Base-by-base conservation (phyloP, 2,329 filamentous ascomycete genomes). In the Aspergillus ibericus region DNA sequence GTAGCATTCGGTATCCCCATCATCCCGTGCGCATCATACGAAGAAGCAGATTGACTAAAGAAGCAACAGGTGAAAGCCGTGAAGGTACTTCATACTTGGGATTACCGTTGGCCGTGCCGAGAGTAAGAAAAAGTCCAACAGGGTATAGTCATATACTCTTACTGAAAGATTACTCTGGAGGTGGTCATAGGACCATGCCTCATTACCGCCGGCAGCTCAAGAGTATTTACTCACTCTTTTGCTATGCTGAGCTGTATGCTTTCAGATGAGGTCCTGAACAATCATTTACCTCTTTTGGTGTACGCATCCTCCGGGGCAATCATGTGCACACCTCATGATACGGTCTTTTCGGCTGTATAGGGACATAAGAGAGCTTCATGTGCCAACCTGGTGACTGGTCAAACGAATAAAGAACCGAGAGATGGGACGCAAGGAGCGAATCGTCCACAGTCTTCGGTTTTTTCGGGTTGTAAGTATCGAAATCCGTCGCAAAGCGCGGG, bases 401-500 rank as follows among this genome's bases (percentile, higher is more conserved):
- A 36, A 42, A 56, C 35, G 40, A 51, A 49, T 54, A 52, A 44
- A 32, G 22, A 48, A 36, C 27, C 47, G 44, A 53, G 15, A 40
- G n/a, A 27, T 56, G 56, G 48, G 53, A 59, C 54, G 44, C 50
- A 50, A 47, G 36, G 38, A 40, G 44, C 42, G 35, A 16, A 36
- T 25, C 15, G 29, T 36, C 22, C 40, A 53, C 34, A 36, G 38
- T 20, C 10, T 29, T 32, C 38, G 25, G 50, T 44, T 29, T 40
- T 42, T 44, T 51, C 18, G 25, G 35, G 25, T 27, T 36, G 53
- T 50, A 58, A 44, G 29, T 15, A 52, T 48, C 34, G 32, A 56
- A 47, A 53, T 52, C 48, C 32, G 52, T 63, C 46, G 44, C 57
- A 53, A 59, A 55, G 53, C 53, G 53, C 55, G 59, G 57, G 54